Evolutionary conservation across 2,329 filamentous ascomycete species (phyloP), one percentile per base, ranked within the genome.

Genomic region (Aspergillus novofumigatus): DNA sequence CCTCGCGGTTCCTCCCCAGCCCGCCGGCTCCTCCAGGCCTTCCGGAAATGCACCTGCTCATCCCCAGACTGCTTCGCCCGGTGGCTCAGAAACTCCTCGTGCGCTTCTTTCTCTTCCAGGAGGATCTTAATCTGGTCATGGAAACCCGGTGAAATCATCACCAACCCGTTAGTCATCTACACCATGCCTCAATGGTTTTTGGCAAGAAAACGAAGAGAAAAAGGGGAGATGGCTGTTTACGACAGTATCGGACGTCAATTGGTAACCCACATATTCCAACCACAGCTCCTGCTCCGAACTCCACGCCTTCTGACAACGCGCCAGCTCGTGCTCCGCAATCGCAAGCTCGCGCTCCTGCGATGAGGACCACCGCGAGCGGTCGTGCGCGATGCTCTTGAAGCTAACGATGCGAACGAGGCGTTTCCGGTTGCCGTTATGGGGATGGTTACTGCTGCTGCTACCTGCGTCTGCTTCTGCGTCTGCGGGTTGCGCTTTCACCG

Each of bases 231-330:
- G 32, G 32, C 14, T 32, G 29, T 38, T 38, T 38, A 38, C 32
- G 14, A 38, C 32, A 38, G 42, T 45, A 20, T 45, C 42, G 47
- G 25, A 23, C 41, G 52, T 28, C 55, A 55, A 52, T 17, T 54
- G 25, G 10, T 4, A 32, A 67, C 70, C 55, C 66, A 74, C 71
- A 67, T 67, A 64, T 20, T 62, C 57, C 54, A 74, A 53, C 71
- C 71, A 73, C 17, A 73, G 41, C 48, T 73, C 71, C 52, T 73
- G 71, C 53, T 73, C 69, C 9, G 70, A 72, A 53, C 68, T 72
- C 69, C 69, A 73, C 1, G 70, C 68, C 57, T 68, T 73, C 54
- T 73, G 71, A 60, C 71, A 73, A 26, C 66, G 59, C 41, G 61
- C 68, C 49, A 73, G 49, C 44, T 74, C 64, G 17, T 59, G 62